phyloP scores from a whole-genome alignment of 1,284 basidiomycete genomes.

The Xerocomus amazonicus region DNA sequence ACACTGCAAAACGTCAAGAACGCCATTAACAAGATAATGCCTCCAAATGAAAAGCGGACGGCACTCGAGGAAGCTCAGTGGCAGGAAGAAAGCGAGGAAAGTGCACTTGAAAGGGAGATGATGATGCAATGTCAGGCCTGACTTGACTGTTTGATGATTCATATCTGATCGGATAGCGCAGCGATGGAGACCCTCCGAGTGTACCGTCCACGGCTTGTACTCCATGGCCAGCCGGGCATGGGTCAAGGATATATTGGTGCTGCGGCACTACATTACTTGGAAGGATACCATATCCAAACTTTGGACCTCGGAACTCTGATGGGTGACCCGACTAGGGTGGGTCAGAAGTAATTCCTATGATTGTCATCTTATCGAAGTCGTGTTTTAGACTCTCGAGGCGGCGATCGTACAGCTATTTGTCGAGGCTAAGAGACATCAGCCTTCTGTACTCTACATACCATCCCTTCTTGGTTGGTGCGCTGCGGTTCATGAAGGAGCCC shows the following conservation, averaged over 20 bases:
- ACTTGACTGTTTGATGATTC: background rate
- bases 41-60: conserved; percentile 68
- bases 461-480: conserved; percentile 85
- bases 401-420: conserved; percentile 95
- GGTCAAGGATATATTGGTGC: conserved; percentile 90
- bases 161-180: conserved; percentile 33
- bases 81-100: conserved; percentile 69
- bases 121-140: conserved; percentile 73
- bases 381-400: conserved; percentile 78
- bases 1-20: conserved; percentile 70
- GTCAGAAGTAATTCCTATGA: conserved; percentile 21
- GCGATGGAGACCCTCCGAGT: conserved; percentile 91
- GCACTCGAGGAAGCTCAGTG: conserved; percentile 94
- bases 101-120: conserved; percentile 78
- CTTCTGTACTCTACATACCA: conserved; percentile 94
- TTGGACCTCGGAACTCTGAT: conserved; percentile 88
- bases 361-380: background rate
- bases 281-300: conserved; percentile 94
- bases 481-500: conserved; percentile 80
- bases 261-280: conserved; percentile 89
- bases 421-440: conserved; percentile 96
- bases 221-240: conserved; percentile 84
- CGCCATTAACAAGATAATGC: conserved; percentile 68
- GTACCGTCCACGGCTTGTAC: conserved; percentile 84
- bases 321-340: conserved; percentile 84